Conservation (phyloP, 306 rosid species). For the Glycine tomentella region DNA sequence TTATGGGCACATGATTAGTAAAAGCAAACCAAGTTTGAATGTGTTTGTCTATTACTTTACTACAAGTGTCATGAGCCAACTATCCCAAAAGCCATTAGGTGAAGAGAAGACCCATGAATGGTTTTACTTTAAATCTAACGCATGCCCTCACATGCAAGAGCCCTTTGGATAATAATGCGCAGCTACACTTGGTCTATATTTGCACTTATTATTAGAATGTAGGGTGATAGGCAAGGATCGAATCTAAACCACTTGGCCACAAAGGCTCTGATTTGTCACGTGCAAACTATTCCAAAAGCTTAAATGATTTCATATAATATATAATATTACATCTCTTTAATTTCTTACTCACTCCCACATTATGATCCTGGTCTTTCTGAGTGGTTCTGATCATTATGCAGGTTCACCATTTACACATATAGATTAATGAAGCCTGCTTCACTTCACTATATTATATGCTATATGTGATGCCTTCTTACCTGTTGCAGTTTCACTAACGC, state of each 20-base stretch:
- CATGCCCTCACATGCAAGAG: not conserved
- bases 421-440: slow-evolving; percentile 24
- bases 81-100: slow-evolving; percentile 13
- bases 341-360: slow-evolving; percentile 3
- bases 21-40: slow-evolving; percentile 15
- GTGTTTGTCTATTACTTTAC: slow-evolving; percentile 9
- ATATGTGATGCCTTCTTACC: slow-evolving; percentile 28
- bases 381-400: slow-evolving; percentile 30
- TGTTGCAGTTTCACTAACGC: slow-evolving; percentile 79
- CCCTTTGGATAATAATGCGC: not conserved
- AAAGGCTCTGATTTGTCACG: not conserved
- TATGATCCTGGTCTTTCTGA: not conserved
- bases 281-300: not conserved
- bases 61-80: not conserved
- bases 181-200: not conserved
- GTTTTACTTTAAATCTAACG: not conserved
- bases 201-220: not conserved
- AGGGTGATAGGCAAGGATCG: not conserved
- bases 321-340: not conserved
- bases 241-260: not conserved
- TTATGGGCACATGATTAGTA: slow-evolving; percentile 18
- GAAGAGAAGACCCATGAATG: not conserved
- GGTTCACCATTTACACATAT: slow-evolving; percentile 16
- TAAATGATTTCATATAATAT: not conserved
- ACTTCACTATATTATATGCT: not conserved